These are phyloP conservation scores for Colletotrichum kahawae DNA, from an alignment of 2,329 filamentous ascomycete species.

Conservation along the genomic window DNA sequence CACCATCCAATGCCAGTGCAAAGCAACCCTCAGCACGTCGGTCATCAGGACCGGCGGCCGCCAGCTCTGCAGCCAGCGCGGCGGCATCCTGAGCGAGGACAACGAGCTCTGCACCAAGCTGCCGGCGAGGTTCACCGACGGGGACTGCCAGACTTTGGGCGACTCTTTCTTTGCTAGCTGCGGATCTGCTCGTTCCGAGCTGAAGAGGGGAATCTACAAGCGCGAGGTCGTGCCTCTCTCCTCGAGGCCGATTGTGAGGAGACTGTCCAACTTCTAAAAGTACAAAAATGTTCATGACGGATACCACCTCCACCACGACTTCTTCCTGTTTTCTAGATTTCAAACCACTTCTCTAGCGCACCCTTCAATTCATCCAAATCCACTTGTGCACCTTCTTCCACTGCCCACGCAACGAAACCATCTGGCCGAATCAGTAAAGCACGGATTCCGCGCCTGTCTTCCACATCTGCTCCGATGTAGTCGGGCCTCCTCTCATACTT, in stretches of 20 bases:
- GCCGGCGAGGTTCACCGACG: conserved; percentile 2
- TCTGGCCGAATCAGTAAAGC: conserved; percentile 35
- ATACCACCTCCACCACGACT: background rate
- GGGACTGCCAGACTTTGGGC: conserved; percentile 9
- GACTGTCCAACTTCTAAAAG: background rate
- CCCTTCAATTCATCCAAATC: conserved; percentile 20
- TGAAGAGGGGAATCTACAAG: conserved; percentile 18
- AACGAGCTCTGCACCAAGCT: conserved; percentile 9
- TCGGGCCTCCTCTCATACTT: conserved; percentile 22
- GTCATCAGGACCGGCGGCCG: conserved; percentile 1
- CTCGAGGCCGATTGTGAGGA: conserved; percentile 1
- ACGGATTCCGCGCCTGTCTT: conserved; percentile 28
- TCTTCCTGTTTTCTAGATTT: background rate
- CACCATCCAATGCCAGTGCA: conserved; percentile 13
- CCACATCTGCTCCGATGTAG: conserved; percentile 23
- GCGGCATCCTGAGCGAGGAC: conserved; percentile 9
- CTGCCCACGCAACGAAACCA: conserved; percentile 35
- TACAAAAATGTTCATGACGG: background rate
- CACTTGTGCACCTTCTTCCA: conserved; percentile 23
- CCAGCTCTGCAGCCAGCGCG: conserved; percentile 1
- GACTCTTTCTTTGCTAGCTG: conserved; percentile 14
- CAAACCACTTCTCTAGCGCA: background rate
- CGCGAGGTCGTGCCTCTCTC: conserved; percentile 10
- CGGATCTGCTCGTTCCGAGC: conserved; percentile 5
- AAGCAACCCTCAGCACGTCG: background rate